Conservation (phyloP, 768 basidiomycete species). For the Tremella fuciformis region DNA sequence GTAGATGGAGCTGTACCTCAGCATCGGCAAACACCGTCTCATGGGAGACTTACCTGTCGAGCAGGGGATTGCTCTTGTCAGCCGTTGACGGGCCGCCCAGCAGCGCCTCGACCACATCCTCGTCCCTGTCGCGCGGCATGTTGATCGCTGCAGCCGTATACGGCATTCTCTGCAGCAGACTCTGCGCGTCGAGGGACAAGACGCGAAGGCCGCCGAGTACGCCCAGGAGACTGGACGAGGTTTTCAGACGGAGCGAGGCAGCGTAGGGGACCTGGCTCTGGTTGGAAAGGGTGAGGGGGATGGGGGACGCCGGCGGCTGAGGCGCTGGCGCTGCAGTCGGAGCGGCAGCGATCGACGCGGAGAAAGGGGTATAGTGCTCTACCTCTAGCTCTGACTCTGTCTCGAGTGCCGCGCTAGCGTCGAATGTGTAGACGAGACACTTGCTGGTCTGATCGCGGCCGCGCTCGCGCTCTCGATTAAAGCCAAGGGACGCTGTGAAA, state of each 20-base stretch:
- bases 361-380: no score
- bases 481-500: neutral
- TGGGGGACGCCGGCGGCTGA: neutral
- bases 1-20: conserved; percentile 29
- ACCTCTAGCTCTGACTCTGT: no score
- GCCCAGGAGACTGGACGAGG: conserved; percentile 15
- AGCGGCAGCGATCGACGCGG: neutral
- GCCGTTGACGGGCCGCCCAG: conserved; percentile 18
- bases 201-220: conserved; percentile 24
- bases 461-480: no score
- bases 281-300: neutral
- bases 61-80: no score
- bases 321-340: neutral
- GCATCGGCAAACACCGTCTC: neutral
- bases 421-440: neutral
- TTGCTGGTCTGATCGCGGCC: no score
- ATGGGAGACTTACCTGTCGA: no score
- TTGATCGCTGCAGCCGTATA: conserved; percentile 19
- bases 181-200: conserved; percentile 15
- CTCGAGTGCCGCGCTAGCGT: neutral
- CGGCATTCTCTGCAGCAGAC: conserved; percentile 39
- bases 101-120: conserved; percentile 30
- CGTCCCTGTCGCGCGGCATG: conserved; percentile 24
- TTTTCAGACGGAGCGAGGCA: conserved; percentile 19
- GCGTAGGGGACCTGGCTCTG: conserved; percentile 9